These are phyloP conservation scores for Pleurotus pulmonarius DNA, from an alignment of 768 basidiomycete genomes.

Conservation along the genomic window DNA sequence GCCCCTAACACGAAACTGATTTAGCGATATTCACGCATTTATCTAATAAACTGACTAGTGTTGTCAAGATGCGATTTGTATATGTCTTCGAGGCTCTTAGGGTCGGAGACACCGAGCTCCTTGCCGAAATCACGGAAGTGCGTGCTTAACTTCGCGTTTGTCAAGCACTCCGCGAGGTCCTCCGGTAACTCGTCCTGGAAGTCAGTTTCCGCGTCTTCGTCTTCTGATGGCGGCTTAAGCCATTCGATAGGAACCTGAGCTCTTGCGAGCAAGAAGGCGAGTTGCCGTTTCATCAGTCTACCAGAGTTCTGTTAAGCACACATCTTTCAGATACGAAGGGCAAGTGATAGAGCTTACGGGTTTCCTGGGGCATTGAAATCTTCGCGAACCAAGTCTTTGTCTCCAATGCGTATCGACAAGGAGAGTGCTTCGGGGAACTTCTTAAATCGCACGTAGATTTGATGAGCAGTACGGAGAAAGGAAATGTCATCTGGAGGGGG, in stretches of 20 bases:
- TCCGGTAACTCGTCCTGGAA: constrained; percentile 67
- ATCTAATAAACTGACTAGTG: constrained; percentile 48
- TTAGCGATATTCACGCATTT: background rate
- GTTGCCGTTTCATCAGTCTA: constrained; percentile 90
- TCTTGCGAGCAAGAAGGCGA: constrained; percentile 91
- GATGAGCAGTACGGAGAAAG: constrained; percentile 86
- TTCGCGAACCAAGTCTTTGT: constrained; percentile 72
- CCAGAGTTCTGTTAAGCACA: background rate
- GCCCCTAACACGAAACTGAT: constrained; percentile 38
- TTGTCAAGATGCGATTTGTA: constrained; percentile 97
- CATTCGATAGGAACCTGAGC: constrained; percentile 89
- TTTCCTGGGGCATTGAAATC: constrained; percentile 92
- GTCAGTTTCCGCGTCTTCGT: constrained; percentile 52
- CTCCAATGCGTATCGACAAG: constrained; percentile 81
- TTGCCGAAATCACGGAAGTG: constrained; percentile 92
- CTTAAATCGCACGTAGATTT: constrained; percentile 81
- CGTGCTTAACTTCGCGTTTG: constrained; percentile 78
- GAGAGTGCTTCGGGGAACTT: constrained; percentile 90
- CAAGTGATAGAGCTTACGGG: constrained; percentile 47
- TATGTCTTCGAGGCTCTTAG: constrained; percentile 93
- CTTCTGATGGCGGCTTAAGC: constrained; percentile 59
- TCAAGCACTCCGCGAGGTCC: constrained; percentile 81
- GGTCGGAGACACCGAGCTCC: constrained; percentile 84
- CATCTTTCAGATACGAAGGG: background rate
- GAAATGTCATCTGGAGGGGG: constrained; percentile 89